Conservation (phyloP, 1,139 yeast species). For the Pichia sp. region DNA sequence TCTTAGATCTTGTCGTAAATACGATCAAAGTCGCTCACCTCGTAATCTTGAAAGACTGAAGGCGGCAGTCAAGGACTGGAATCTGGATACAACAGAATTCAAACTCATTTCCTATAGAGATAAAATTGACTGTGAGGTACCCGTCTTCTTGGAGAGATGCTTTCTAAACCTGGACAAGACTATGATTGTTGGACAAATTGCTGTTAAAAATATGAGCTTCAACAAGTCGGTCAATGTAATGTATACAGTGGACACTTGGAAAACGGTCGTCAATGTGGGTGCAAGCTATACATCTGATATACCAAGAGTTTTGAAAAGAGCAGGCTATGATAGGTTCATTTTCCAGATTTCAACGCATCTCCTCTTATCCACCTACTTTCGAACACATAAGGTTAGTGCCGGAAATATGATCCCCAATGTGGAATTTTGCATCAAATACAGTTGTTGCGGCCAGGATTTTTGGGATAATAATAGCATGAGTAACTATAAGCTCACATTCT, state of each 20-base stretch:
- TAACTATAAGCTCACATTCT: conserved; percentile 53
- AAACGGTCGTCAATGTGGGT: conserved; percentile 60
- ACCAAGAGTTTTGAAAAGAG: conserved; percentile 43
- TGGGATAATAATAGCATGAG: conserved; percentile 70
- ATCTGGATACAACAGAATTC: conserved; percentile 32
- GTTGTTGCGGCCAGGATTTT: conserved; percentile 41
- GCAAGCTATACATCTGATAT: conserved; percentile 57
- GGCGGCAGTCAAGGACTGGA: conserved; percentile 37
- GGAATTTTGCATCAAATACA: conserved; percentile 55
- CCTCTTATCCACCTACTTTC: conserved; percentile 20
- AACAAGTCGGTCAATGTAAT: conserved; percentile 56
- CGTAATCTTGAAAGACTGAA: conserved; percentile 14
- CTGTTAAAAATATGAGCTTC: conserved; percentile 63
- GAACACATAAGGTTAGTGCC: conserved; percentile 11
- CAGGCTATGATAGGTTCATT: conserved; percentile 50
- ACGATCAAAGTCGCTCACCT: conserved; percentile 13
- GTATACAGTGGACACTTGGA: conserved; percentile 71
- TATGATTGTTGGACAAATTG: conserved; percentile 59
- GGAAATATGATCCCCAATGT: conserved; percentile 27
- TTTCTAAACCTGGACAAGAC: conserved; percentile 54
- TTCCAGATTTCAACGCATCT: conserved; percentile 43
- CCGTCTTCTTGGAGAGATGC: conserved; percentile 61
- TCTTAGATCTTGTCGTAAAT: conserved; percentile 21
- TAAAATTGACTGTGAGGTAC: conserved; percentile 33
- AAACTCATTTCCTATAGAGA: conserved; percentile 30